phyloP scores from a whole-genome alignment of 768 basidiomycete genomes.

The Cystobasidium tubakii region DNA sequence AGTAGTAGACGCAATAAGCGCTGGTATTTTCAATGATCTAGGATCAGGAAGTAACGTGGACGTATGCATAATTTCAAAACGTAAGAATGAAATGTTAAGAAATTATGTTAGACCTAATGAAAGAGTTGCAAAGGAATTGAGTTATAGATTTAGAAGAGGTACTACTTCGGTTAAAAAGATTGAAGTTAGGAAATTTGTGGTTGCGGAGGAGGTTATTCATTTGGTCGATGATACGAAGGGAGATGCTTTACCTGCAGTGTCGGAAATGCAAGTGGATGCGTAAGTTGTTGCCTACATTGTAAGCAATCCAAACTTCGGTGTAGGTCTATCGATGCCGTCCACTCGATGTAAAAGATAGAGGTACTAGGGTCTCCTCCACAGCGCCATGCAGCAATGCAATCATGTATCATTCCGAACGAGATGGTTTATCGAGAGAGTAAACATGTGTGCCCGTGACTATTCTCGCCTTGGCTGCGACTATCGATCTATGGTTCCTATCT shows the following conservation, averaged over 20 bases:
- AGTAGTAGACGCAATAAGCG: conserved; percentile 78
- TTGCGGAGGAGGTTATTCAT: conserved; percentile 41
- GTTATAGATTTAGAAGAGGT: conserved; percentile 43
- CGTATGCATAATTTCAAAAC: conserved; percentile 85
- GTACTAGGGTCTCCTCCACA: too few species aligned
- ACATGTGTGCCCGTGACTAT: too few species aligned
- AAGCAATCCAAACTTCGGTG: too few species aligned
- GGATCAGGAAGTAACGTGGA: conserved; percentile 98
- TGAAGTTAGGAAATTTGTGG: conserved; percentile 41
- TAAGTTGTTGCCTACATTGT: too few species aligned
- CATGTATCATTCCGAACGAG: neutral
- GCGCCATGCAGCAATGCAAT: neutral
- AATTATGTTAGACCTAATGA: conserved; percentile 90
- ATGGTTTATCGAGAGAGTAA: neutral
- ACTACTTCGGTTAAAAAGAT: conserved; percentile 33
- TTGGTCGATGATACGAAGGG: conserved; percentile 32
- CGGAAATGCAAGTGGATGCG: conserved; percentile 43
- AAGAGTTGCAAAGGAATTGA: conserved; percentile 51
- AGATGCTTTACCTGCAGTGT: conserved; percentile 29
- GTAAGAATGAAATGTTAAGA: conserved; percentile 81
- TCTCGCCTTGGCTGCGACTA: too few species aligned
- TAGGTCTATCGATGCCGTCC: too few species aligned
- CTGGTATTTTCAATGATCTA: conserved; percentile 98
- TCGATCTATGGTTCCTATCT: too few species aligned
- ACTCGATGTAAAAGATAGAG: too few species aligned